phyloP scores from a whole-genome alignment of 2,329 filamentous ascomycete genomes.

The Corinectria fuckeliana region DNA sequence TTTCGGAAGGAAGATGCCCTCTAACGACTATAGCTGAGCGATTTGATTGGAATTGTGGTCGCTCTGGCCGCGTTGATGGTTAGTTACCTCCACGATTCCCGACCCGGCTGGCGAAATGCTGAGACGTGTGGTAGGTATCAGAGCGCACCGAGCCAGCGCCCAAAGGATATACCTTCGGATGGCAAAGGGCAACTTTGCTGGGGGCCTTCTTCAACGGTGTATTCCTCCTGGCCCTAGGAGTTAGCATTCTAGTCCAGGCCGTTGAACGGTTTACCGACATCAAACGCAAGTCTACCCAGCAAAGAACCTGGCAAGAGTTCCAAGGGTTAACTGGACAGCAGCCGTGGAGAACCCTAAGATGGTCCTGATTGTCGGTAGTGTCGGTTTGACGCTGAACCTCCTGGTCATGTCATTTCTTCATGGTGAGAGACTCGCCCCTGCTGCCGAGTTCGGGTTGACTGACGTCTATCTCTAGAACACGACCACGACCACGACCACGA shows the following conservation, averaged over 20 bases:
- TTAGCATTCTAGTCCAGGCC: conserved; percentile 76
- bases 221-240: conserved; percentile 72
- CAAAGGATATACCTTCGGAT: conserved; percentile 67
- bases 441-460: neutral
- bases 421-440: conserved; percentile 48
- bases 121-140: conserved; percentile 54
- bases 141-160: conserved; percentile 61
- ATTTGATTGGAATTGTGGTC: conserved; percentile 72
- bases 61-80: conserved; percentile 70
- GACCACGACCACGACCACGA: conserved; percentile 50
- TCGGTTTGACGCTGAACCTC: conserved; percentile 72
- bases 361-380: conserved; percentile 72
- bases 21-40: conserved; percentile 62
- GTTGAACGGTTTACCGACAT: conserved; percentile 72
- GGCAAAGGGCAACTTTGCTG: conserved; percentile 75
- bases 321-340: conserved; percentile 40
- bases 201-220: conserved; percentile 84
- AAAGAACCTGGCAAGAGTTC: neutral
- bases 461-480: conserved; percentile 32
- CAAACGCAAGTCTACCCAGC: conserved; percentile 49
- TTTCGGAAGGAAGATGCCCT: neutral
- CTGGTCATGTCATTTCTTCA: conserved; percentile 71
- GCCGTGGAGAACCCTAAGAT: conserved; percentile 69
- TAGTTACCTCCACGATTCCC: conserved; percentile 28
- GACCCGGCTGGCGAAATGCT: neutral